Conservation (phyloP, 225 moss, liverwort and hornwort species). For the Pseudisothecium myosuroides region DNA sequence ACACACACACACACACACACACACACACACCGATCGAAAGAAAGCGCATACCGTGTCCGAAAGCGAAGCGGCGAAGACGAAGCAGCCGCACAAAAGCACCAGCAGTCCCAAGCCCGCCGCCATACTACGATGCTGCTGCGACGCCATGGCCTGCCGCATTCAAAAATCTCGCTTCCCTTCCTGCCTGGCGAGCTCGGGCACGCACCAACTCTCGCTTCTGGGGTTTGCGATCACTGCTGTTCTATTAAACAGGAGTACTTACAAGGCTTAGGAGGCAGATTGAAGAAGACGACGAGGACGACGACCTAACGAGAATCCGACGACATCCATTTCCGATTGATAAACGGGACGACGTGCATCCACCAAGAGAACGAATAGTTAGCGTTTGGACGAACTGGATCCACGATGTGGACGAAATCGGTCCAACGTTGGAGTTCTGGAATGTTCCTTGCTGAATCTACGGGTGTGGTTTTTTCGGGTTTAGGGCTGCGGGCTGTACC, state of each 20-base stretch:
- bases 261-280: background rate
- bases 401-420: background rate
- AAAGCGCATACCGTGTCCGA: conserved; percentile 14
- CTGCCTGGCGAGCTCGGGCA: background rate
- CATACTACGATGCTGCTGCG: background rate
- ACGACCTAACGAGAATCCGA: conserved; percentile 3
- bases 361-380: background rate
- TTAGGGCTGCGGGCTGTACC: background rate
- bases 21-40: too few relatives aligned
- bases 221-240: background rate
- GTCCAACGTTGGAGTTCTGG: background rate
- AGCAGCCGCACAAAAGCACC: conserved; percentile 18
- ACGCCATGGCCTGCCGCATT: conserved; percentile 20
- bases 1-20: too few relatives aligned
- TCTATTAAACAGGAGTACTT: background rate
- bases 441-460: background rate
- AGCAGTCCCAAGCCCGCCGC: background rate
- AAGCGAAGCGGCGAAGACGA: conserved; percentile 27
- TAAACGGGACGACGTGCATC: background rate
- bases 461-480: background rate
- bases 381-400: background rate
- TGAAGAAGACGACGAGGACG: background rate
- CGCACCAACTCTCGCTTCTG: background rate
- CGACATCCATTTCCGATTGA: background rate
- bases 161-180: background rate